A percentile compares a stretch with the other conserved stretches of the same genome.
Conservation (phyloP, 257 asterid species). For the Nicotiana tomentosiformis region DNA sequence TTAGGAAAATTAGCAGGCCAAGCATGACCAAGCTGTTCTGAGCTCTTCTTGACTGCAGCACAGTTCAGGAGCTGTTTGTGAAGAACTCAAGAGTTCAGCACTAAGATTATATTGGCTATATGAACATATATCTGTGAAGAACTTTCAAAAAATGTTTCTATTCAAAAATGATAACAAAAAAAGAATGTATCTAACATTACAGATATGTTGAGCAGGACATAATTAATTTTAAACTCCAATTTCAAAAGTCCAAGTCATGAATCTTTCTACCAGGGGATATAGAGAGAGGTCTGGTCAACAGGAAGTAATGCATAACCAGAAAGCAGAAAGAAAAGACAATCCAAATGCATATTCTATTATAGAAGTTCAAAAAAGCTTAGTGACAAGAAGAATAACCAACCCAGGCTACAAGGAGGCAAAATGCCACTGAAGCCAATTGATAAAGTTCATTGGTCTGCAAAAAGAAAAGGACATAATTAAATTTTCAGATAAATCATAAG, state of each 20-base stretch:
- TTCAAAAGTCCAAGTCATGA: background rate
- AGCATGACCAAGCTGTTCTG: background rate
- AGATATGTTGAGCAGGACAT: background rate
- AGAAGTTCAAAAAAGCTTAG: conserved; percentile 1
- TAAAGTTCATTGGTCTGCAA: conserved; percentile 95
- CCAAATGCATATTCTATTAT: background rate
- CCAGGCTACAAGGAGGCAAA: conserved; percentile 99
- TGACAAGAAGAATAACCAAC: conserved; percentile 43
- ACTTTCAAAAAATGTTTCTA: background rate
- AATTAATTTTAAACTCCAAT: background rate
- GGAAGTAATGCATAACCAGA: conserved; percentile 4
- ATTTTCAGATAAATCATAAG: background rate
- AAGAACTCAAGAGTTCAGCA: background rate
- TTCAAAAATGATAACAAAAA: background rate
- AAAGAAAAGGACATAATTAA: conserved; percentile 10
- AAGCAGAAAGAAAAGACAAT: background rate
- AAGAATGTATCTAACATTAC: background rate
- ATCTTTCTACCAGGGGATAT: background rate
- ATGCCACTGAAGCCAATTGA: conserved; percentile 94
- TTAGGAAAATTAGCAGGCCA: background rate
- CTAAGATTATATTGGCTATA: background rate
- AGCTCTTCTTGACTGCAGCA: background rate
- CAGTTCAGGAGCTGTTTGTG: background rate
- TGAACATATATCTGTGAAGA: background rate
- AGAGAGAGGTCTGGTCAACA: background rate